Evolutionary conservation across 805 yeast species (phyloP).

Genomic region (Teunomyces stri): DNA sequence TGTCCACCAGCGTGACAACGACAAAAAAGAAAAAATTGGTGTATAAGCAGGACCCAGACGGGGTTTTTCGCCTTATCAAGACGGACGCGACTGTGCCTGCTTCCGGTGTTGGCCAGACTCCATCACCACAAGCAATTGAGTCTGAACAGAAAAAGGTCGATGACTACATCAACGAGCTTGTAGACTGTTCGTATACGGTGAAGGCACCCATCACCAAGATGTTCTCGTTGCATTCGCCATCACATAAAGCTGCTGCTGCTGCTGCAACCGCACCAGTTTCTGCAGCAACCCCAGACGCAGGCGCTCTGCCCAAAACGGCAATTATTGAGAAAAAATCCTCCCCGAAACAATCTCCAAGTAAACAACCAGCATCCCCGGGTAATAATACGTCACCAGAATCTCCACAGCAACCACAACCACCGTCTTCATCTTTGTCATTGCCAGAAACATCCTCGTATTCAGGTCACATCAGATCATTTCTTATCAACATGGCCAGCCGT

Average conservation of each 20-base stretch:
- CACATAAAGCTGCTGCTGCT: constrained; percentile 2
- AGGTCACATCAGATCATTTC: background rate
- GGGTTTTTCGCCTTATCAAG: constrained; percentile 35
- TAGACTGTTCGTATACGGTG: constrained; percentile 30
- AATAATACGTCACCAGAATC: background rate
- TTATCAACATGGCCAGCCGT: background rate
- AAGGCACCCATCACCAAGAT: constrained; percentile 10
- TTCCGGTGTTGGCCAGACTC: background rate
- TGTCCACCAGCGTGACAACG: constrained; percentile 2
- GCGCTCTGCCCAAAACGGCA: background rate
- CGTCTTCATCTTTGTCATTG: background rate
- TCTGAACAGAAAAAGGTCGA: constrained; percentile 19
- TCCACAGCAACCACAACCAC: background rate
- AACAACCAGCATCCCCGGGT: background rate
- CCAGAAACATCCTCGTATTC: background rate
- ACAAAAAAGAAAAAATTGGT: constrained; percentile 27
- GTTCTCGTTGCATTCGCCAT: background rate
- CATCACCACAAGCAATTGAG: background rate
- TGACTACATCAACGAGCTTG: constrained; percentile 28
- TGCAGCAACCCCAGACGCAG: background rate
- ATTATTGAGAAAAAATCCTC: background rate
- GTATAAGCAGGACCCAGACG: constrained; percentile 38
- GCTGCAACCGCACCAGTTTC: background rate
- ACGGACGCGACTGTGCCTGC: constrained; percentile 12
- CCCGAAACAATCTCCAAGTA: background rate